Conservation (phyloP, 169 alveolate genomes). For the Fabrea salina region DNA sequence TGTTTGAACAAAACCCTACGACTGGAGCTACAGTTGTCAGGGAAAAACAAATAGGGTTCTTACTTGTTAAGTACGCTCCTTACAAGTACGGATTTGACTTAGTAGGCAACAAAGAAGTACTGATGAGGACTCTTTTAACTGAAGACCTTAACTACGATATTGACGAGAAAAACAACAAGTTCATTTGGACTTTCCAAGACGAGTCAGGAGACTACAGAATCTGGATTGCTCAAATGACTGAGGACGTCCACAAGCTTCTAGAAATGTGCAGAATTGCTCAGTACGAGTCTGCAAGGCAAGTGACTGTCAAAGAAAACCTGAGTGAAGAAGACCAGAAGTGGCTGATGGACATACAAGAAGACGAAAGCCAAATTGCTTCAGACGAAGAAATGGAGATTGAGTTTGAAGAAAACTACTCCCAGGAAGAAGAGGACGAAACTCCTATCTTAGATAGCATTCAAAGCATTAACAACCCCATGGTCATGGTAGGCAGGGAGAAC, state of each 20-base stretch:
- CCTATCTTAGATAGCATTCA: background rate
- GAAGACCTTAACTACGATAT: background rate
- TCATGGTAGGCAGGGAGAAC: background rate
- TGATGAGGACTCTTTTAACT: background rate
- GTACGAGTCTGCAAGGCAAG: background rate
- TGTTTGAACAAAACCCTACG: background rate
- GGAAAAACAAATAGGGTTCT: background rate
- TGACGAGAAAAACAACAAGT: background rate
- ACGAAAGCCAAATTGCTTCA: background rate
- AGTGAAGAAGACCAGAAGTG: slow-evolving; percentile 6
- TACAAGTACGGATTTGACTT: background rate
- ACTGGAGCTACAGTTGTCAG: background rate
- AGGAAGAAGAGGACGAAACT: background rate
- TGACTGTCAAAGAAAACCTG: background rate
- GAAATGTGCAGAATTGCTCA: background rate
- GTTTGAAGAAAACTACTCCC: background rate
- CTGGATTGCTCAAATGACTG: background rate
- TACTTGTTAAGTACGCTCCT: background rate
- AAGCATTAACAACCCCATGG: background rate
- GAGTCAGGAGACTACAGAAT: background rate
- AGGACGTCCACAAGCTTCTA: background rate
- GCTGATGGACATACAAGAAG: background rate
- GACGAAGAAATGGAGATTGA: background rate
- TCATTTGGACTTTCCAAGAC: background rate
- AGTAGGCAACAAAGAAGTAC: background rate